phyloP scores from a whole-genome alignment of 306 rosid species.

The Vicia faba region DNA sequence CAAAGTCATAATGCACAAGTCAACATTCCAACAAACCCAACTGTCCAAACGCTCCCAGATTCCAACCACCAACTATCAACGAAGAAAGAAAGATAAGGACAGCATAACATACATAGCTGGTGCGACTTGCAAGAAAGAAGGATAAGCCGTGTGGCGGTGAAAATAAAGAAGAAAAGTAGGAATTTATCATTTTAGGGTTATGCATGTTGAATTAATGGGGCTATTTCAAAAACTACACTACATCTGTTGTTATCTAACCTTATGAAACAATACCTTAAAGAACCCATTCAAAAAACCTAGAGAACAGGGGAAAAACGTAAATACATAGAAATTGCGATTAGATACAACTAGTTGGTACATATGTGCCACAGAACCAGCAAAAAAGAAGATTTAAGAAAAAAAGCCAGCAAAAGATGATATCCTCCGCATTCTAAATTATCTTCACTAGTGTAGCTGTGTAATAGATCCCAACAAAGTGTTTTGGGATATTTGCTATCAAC shows the following conservation, averaged over 20 bases:
- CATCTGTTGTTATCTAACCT: background rate
- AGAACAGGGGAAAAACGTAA: constrained; percentile 37
- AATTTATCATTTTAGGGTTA: background rate
- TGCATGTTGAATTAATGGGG: background rate
- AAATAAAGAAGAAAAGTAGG: background rate
- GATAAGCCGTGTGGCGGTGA: background rate
- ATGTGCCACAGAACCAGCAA: constrained; percentile 26
- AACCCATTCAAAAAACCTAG: constrained; percentile 5
- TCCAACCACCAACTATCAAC: no score
- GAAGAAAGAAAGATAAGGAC: no score
- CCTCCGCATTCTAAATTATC: constrained; percentile 37
- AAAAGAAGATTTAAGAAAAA: constrained; percentile 33
- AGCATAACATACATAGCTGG: background rate
- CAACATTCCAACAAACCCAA: no score
- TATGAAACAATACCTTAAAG: no score
- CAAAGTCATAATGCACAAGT: no score
- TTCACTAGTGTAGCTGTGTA: constrained; percentile 42
- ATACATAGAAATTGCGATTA: constrained; percentile 37
- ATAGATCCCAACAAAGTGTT: constrained; percentile 42
- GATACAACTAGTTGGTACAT: constrained; percentile 35
- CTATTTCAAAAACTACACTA: background rate
- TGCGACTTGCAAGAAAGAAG: background rate
- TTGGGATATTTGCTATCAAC: constrained; percentile 34
- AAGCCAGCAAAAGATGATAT: constrained; percentile 36
- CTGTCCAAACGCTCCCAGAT: no score